phyloP scores from a whole-genome alignment of 179 eudicot species.

The Spinacia oleracea region DNA sequence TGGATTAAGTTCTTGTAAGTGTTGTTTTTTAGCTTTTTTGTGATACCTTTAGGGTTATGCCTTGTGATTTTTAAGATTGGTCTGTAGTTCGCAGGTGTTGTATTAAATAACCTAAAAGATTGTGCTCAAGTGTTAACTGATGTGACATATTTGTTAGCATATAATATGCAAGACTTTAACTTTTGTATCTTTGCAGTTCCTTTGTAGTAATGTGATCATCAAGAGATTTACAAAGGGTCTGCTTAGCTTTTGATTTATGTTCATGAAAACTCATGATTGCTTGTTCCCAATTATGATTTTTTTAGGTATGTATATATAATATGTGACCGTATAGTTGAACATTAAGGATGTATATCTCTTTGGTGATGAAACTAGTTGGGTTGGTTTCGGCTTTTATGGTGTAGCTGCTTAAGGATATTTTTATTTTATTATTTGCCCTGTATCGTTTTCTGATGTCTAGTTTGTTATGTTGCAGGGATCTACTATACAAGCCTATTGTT shows the following conservation, averaged over 20 bases:
- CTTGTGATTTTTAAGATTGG: no score
- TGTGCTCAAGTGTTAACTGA: neutral
- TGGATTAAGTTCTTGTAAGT: neutral
- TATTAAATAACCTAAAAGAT: no score
- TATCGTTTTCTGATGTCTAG: slow-evolving; percentile 15
- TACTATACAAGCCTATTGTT: slow-evolving; percentile 75
- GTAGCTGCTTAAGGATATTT: neutral
- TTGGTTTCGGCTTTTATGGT: neutral
- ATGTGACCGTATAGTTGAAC: neutral
- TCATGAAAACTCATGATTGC: neutral
- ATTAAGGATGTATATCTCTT: neutral
- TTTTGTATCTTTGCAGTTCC: neutral
- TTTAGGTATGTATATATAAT: no score
- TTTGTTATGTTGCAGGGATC: slow-evolving; percentile 53
- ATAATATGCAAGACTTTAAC: neutral
- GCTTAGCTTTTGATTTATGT: neutral
- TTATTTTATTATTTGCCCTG: neutral
- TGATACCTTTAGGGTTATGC: no score
- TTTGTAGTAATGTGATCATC: neutral
- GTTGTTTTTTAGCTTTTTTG: no score
- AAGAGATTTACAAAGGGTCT: neutral
- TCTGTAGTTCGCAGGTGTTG: neutral
- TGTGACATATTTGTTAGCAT: neutral
- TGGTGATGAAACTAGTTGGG: neutral
- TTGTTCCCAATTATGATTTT: no score